Percentiles rank a stretch among this genome's conserved stretches.
phyloP scores from a whole-genome alignment of 2,329 filamentous ascomycete genomes.

The Capronia epimyces region DNA sequence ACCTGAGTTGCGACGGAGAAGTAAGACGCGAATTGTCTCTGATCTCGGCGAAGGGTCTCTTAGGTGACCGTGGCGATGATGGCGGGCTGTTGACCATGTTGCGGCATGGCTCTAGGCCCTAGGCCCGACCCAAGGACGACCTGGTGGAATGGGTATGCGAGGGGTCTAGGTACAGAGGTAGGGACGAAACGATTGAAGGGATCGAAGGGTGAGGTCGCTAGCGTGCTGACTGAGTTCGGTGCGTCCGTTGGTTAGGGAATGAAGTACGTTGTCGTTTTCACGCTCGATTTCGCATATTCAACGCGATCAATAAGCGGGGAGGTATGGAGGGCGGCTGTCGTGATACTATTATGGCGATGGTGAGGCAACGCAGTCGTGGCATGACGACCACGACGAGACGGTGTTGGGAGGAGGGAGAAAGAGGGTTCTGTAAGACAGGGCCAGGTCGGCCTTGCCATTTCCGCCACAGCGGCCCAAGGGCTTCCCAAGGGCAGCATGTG shows the following conservation, averaged over 20 bases:
- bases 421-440: conserved; percentile 1
- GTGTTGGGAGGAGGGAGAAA: conserved; percentile 2
- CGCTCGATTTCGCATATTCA: not conserved
- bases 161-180: too few species aligned
- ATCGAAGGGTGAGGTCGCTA: not conserved
- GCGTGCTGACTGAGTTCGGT: not conserved
- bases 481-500: conserved; percentile 6
- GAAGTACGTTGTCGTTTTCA: not conserved
- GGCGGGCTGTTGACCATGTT: conserved; percentile 13
- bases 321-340: not conserved
- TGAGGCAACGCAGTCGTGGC: not conserved
- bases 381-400: conserved; percentile 4
- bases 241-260: not conserved
- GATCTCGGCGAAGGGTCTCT: conserved; percentile 14
- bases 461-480: conserved; percentile 2
- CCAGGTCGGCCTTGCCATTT: conserved; percentile 13
- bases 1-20: conserved; percentile 17
- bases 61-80: conserved; percentile 16
- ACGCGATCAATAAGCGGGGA: not conserved
- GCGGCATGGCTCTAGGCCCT: conserved; percentile 22
- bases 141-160: not conserved
- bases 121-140: not conserved
- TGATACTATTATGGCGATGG: not conserved
- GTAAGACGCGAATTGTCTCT: conserved; percentile 12
- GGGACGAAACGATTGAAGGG: not conserved